Conservation (phyloP, 1,284 basidiomycete species). For the Ustilago esculenta region DNA sequence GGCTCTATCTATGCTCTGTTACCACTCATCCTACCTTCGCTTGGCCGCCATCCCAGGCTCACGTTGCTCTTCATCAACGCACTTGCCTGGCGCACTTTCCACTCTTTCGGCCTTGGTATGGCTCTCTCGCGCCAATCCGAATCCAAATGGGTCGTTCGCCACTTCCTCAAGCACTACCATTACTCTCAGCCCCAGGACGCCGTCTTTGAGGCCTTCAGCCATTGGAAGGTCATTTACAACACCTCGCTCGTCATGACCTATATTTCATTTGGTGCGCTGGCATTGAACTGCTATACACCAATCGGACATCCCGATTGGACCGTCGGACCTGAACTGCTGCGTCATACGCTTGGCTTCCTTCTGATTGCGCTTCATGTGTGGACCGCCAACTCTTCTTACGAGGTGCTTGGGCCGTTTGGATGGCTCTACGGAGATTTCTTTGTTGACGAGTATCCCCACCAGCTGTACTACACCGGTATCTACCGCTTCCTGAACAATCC, state of each 20-base stretch:
- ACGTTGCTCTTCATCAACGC: constrained; percentile 83
- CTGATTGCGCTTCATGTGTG: constrained; percentile 88
- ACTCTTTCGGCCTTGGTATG: constrained; percentile 86
- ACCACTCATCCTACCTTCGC: constrained; percentile 58
- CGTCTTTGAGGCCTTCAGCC: constrained; percentile 87
- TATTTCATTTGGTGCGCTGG: constrained; percentile 57
- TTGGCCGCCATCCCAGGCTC: constrained; percentile 67
- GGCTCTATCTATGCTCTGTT: constrained; percentile 73
- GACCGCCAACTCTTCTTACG: constrained; percentile 87
- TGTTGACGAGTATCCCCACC: constrained; percentile 85
- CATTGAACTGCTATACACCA: constrained; percentile 59
- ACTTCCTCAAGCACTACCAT: constrained; percentile 82
- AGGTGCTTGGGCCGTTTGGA: constrained; percentile 79
- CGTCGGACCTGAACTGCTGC: constrained; percentile 85
- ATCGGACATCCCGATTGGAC: constrained; percentile 74
- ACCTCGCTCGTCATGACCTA: constrained; percentile 94
- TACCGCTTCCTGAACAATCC: constrained; percentile 93
- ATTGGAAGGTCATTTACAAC: constrained; percentile 95
- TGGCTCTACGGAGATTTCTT: constrained; percentile 79
- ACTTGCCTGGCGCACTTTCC: constrained; percentile 84
- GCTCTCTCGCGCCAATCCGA: constrained; percentile 85
- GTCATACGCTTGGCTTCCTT: constrained; percentile 73
- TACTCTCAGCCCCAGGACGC: constrained; percentile 54
- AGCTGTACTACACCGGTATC: constrained; percentile 94
- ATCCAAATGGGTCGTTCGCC: constrained; percentile 87